Conservation (phyloP, 495 filamentous ascomycete genomes). For the Delitschia confertaspora region DNA sequence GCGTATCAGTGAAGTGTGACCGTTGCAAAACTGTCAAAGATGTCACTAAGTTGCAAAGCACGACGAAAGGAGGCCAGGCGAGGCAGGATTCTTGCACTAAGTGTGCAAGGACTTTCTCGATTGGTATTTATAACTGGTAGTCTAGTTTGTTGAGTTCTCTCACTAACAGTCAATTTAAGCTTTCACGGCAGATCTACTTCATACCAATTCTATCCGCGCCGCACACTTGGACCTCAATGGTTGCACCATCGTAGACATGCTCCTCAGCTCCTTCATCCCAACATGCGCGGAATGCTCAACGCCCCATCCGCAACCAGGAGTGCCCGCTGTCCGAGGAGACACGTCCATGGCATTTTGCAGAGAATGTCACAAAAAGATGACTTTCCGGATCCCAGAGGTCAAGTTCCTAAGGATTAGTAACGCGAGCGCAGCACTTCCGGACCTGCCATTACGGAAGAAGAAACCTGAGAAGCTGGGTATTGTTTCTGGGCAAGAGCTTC, state of each 20-base stretch:
- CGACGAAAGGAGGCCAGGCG: slow-evolving; percentile 31
- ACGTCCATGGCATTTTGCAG: slow-evolving; percentile 69
- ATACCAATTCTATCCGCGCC: slow-evolving; percentile 64
- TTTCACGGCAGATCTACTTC: slow-evolving; percentile 69
- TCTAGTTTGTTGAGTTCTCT: not conserved
- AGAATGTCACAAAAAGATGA: slow-evolving; percentile 76
- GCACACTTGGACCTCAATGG: slow-evolving; percentile 78
- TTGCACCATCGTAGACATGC: slow-evolving; percentile 69
- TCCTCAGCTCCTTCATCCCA: slow-evolving; percentile 70
- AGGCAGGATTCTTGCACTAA: slow-evolving; percentile 58
- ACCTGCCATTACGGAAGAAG: slow-evolving; percentile 45
- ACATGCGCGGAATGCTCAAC: slow-evolving; percentile 77
- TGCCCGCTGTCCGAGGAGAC: slow-evolving; percentile 66
- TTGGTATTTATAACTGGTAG: slow-evolving; percentile 35
- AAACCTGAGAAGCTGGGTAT: slow-evolving; percentile 63
- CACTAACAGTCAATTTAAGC: slow-evolving; percentile 32
- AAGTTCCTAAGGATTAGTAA: slow-evolving; percentile 72
- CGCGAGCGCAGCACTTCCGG: slow-evolving; percentile 39
- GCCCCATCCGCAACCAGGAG: slow-evolving; percentile 50
- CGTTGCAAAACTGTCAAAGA: slow-evolving; percentile 75
- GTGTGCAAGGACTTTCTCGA: slow-evolving; percentile 59
- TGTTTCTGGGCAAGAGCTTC: slow-evolving; percentile 69
- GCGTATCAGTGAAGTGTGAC: slow-evolving; percentile 69
- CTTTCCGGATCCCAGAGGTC: slow-evolving; percentile 68
- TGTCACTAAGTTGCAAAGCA: slow-evolving; percentile 53